These are phyloP conservation scores for Neurospora sp. DNA, from an alignment of 2,329 filamentous ascomycete genomes.

Conservation along the genomic window DNA sequence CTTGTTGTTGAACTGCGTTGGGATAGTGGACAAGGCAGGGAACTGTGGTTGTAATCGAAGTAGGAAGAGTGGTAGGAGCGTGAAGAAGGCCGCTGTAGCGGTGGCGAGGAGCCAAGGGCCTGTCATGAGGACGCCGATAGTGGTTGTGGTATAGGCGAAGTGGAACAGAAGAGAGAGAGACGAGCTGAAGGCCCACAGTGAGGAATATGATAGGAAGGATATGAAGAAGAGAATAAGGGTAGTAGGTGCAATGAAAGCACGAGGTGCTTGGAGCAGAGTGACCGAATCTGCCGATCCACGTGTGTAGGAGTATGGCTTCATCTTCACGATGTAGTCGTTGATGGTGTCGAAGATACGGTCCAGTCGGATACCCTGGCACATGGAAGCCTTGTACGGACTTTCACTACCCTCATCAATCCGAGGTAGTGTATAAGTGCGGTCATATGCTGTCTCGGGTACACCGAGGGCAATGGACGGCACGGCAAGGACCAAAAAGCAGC, in stretches of 20 bases:
- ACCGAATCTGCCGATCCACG: conserved; percentile 18
- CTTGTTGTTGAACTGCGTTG: conserved; percentile 24
- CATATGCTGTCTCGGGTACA: conserved; percentile 43
- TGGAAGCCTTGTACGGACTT: conserved; percentile 16
- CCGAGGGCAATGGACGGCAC: conserved; percentile 37
- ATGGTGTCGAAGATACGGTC: conserved; percentile 24
- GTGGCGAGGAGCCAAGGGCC: conserved; percentile 34
- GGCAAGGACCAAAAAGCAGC: conserved; percentile 35
- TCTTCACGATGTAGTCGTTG: conserved; percentile 28
- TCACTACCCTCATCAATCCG: conserved; percentile 14
- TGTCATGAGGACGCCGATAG: conserved; percentile 34
- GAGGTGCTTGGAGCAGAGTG: conserved; percentile 33
- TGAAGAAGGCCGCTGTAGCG: conserved; percentile 23
- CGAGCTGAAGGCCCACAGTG: conserved; percentile 36
- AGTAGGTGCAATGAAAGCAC: conserved; percentile 40
- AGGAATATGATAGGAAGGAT: conserved; percentile 33
- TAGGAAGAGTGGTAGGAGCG: conserved; percentile 19
- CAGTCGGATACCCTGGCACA: conserved; percentile 18
- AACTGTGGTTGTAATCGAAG: not conserved
- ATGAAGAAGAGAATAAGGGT: conserved; percentile 35
- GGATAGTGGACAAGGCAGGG: not conserved
- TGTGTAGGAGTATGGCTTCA: conserved; percentile 30
- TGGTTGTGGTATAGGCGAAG: conserved; percentile 16
- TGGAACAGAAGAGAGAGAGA: conserved; percentile 39
- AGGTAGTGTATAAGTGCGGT: conserved; percentile 27